Conservation (phyloP, 345 rosid genomes). For the Iberis pinnata region DNA sequence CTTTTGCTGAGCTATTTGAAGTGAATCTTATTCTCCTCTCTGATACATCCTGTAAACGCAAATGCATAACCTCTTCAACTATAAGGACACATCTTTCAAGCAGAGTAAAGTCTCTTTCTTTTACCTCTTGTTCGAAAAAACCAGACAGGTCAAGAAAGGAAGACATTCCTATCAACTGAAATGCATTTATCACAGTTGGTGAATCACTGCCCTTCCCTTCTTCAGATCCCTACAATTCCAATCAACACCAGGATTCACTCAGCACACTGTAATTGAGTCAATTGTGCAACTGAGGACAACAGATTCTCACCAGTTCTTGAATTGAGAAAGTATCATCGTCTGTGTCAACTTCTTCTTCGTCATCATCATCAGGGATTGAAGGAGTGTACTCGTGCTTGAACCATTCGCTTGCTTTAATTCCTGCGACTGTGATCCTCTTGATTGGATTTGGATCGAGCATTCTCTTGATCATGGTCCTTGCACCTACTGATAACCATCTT, state of each 20-base stretch:
- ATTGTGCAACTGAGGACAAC: too few species aligned
- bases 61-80: not conserved
- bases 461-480: slow-evolving; percentile 57
- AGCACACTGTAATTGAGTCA: slow-evolving; percentile 3
- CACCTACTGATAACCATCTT: slow-evolving; percentile 75
- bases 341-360: slow-evolving; percentile 49
- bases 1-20: slow-evolving; percentile 60
- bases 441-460: slow-evolving; percentile 81
- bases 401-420: slow-evolving; percentile 71
- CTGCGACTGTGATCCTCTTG: slow-evolving; percentile 55
- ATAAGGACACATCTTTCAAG: slow-evolving; percentile 7
- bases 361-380: slow-evolving; percentile 51
- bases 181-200: slow-evolving; percentile 65
- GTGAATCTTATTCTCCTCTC: slow-evolving; percentile 91
- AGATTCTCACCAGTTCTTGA: slow-evolving; percentile 46
- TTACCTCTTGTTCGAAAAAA: slow-evolving; percentile 87
- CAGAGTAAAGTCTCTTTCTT: not conserved
- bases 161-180: slow-evolving; percentile 94
- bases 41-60: slow-evolving; percentile 56
- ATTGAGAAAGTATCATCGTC: slow-evolving; percentile 51
- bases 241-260: not conserved
- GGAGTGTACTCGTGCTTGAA: slow-evolving; percentile 59
- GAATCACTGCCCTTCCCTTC: slow-evolving; percentile 46
- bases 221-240: slow-evolving; percentile 41
- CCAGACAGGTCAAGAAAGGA: slow-evolving; percentile 90